Percentiles rank a stretch among this genome's conserved stretches.
Evolutionary conservation across 208 protist genomes (phyloP).

Genomic region (Trypanosoma boissoni): DNA sequence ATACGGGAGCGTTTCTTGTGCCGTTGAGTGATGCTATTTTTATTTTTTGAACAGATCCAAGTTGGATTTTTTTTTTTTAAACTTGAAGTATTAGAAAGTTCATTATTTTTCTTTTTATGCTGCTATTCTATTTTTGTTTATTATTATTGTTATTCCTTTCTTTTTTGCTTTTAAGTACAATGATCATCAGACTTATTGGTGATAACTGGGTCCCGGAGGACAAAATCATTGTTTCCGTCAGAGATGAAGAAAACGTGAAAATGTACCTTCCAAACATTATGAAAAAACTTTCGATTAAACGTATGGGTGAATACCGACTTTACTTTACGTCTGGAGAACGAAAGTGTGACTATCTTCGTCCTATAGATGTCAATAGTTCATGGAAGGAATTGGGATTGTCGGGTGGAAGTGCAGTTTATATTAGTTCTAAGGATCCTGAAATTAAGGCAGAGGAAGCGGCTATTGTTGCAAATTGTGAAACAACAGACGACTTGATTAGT

Average conservation of each 20-base stretch:
- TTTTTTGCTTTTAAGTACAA: conserved; percentile 10
- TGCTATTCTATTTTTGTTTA: neutral
- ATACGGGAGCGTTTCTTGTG: conserved; percentile 39
- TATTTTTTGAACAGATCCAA: no score
- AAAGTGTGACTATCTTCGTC: conserved; percentile 15
- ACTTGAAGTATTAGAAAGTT: no score
- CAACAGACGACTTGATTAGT: neutral
- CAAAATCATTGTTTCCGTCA: conserved; percentile 16
- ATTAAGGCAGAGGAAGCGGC: neutral
- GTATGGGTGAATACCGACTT: conserved; percentile 18
- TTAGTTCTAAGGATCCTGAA: conserved; percentile 12
- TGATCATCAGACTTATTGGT: conserved; percentile 28
- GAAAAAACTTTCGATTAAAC: conserved; percentile 22
- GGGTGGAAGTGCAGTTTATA: conserved; percentile 15
- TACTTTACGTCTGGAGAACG: conserved; percentile 3
- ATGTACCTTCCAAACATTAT: conserved; percentile 19
- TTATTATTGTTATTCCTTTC: neutral
- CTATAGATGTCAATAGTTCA: conserved; percentile 1
- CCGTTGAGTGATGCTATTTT: neutral
- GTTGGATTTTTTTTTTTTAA: no score
- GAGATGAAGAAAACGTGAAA: conserved; percentile 13
- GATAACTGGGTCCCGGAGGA: conserved; percentile 25
- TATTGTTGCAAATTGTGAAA: neutral
- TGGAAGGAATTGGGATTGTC: conserved; percentile 22
- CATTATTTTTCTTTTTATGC: conserved; percentile 6